Base-by-base conservation (phyloP, 108 stramenopile genomes). In the Cyclotella baltica region DNA sequence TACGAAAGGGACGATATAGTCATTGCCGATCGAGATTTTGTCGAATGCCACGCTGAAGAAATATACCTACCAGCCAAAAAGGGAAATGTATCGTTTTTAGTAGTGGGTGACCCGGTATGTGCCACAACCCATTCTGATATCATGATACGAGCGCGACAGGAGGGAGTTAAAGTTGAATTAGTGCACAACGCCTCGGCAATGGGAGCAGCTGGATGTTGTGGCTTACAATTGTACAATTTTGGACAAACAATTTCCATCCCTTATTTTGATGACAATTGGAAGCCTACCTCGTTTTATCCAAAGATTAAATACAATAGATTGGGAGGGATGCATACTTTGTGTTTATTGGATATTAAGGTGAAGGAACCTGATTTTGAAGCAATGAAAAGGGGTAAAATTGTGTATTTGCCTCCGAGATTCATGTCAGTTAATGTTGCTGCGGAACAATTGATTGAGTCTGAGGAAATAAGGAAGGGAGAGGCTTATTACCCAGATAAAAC, bases 271-370 rank as follows among this genome's bases (percentile, higher is more conserved):
- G 91, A 91, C 22, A 93, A 92, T 56, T 99, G 99, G 99, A 86
- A 91, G 51, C 99, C 99, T 1, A 93, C 90, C 30, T 89, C 88
- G 23, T 99, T 98, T 72, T 97, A 97, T 81, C 94, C 95, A 38
- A 99, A 98, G 75, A 96, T 98, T 55, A 80, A 85, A 73, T 96
- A 93, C 89, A 99, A 99, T 81, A 81, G 90, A 16, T 57, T 85
- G 66, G 98, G 97, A 31, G 98, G 97, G n/a, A 98, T 99, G 96
- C 99, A 99, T 83, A 99, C 99, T 19, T 87, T 99, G 31, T 98
- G 98, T 75, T 77, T 99, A 29, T 85, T 99, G 64, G 97, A 98
- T 76, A 98, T 97, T 48, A 97, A 98, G 83, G 95, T 96, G 64
- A 98, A 98, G 78, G 99, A 99, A 83, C 99, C 99, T 37, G 98